phyloP scores from a whole-genome alignment of 2,329 filamentous ascomycete genomes.

The Mariannaea elegans region DNA sequence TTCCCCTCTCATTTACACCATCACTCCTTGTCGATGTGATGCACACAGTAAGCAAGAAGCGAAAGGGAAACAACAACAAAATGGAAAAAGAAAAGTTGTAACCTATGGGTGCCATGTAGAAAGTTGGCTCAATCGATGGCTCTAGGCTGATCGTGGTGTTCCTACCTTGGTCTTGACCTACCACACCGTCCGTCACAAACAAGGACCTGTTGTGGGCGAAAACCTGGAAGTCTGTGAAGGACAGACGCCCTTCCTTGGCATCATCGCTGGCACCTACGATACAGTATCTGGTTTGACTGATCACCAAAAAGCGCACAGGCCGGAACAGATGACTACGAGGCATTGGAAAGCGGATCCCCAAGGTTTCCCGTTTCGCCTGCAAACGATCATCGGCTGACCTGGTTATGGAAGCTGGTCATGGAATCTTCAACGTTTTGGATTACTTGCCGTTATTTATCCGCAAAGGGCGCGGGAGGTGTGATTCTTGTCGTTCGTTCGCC shows the following conservation, averaged over 20 bases:
- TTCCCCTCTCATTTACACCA: constrained; percentile 14
- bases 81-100: constrained; percentile 1
- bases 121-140: too few relatives aligned
- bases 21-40: not conserved
- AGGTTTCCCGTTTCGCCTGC: not conserved
- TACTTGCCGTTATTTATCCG: not conserved
- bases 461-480: not conserved
- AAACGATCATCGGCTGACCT: not conserved
- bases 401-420: not conserved
- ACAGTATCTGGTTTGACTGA: too few relatives aligned
- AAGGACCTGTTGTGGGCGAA: too few relatives aligned
- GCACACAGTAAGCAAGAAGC: not conserved
- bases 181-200: too few relatives aligned
- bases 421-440: not conserved
- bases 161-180: too few relatives aligned
- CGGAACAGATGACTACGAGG: not conserved
- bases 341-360: not conserved
- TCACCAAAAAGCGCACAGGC: not conserved
- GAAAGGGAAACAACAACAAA: not conserved
- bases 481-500: not conserved
- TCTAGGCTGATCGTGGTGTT: too few relatives aligned
- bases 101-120: too few relatives aligned
- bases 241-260: too few relatives aligned
- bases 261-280: too few relatives aligned
- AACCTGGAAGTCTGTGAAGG: not conserved